Conservation (phyloP, 306 rosid species). For the Lagenaria siceraria region DNA sequence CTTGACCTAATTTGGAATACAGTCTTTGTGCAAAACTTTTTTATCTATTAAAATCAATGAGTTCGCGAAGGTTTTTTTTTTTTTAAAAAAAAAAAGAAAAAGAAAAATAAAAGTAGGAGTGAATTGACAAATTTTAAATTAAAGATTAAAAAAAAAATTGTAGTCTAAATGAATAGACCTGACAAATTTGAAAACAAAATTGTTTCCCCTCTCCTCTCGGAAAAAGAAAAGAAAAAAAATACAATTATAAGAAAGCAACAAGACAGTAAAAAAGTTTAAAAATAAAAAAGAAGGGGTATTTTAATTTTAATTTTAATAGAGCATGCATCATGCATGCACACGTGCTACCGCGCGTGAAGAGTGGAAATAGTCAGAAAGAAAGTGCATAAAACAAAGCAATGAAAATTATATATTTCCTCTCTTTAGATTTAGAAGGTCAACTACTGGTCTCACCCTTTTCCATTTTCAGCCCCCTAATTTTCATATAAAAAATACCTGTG, state of each 20-base stretch:
- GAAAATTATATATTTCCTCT: background rate
- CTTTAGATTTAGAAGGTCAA: slow-evolving; percentile 18
- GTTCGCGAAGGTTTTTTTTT: no score
- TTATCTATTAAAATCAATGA: no score
- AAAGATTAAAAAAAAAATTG: no score
- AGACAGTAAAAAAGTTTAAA: background rate
- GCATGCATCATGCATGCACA: slow-evolving; percentile 19
- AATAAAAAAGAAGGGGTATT: background rate
- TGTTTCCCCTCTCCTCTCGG: no score
- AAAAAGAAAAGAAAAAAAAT: no score
- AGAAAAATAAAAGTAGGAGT: no score
- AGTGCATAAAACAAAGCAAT: background rate
- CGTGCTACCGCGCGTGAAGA: slow-evolving; percentile 25
- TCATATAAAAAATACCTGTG: background rate
- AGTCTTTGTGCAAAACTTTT: no score
- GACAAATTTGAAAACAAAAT: no score
- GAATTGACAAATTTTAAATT: no score
- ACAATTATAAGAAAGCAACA: background rate
- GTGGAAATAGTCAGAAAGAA: slow-evolving; percentile 4
- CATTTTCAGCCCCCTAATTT: background rate
- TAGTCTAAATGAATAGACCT: no score
- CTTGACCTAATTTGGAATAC: no score
- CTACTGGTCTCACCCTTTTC: slow-evolving; percentile 13
- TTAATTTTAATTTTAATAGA: background rate
- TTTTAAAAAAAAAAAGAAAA: no score